These are phyloP conservation scores for Knoxdaviesia proteae DNA, from an alignment of 2,329 filamentous ascomycete genomes.

Conservation along the genomic window DNA sequence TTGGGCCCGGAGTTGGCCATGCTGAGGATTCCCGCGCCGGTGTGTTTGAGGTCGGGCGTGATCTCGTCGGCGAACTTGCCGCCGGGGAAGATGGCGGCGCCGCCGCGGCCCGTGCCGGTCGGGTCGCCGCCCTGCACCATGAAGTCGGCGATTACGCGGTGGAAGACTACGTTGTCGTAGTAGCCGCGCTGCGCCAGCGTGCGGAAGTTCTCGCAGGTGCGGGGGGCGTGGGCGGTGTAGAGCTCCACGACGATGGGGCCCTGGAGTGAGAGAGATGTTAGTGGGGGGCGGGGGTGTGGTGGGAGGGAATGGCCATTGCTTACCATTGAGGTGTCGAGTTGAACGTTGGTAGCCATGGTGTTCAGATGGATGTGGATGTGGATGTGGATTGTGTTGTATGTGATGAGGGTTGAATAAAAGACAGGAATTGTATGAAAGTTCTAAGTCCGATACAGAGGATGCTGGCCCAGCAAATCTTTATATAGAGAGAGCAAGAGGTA, in stretches of 20 bases:
- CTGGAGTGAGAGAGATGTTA: conserved; percentile 19
- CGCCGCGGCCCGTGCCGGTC: conserved; percentile 79
- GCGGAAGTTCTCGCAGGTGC: conserved; percentile 72
- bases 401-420: too few relatives aligned
- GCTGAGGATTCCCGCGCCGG: conserved; percentile 75
- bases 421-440: too few relatives aligned
- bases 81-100: conserved; percentile 63
- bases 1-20: conserved; percentile 93
- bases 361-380: not conserved
- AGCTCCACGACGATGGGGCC: conserved; percentile 74
- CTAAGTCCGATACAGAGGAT: too few relatives aligned
- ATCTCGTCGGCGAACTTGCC: conserved; percentile 93
- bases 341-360: conserved; percentile 55
- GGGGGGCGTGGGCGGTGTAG: conserved; percentile 73
- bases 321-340: conserved; percentile 75
- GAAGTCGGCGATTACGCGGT: conserved; percentile 88
- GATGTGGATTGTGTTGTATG: not conserved
- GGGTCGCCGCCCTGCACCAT: conserved; percentile 94
- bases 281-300: not conserved
- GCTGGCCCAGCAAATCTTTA: too few relatives aligned
- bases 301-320: conserved; percentile 4
- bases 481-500: too few relatives aligned
- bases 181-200: conserved; percentile 66
- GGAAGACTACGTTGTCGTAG: conserved; percentile 73
- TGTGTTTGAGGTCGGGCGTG: conserved; percentile 57